Evolutionary conservation across 176 grass and related monocot species (phyloP).

Genomic region (Melocanna baccifera): DNA sequence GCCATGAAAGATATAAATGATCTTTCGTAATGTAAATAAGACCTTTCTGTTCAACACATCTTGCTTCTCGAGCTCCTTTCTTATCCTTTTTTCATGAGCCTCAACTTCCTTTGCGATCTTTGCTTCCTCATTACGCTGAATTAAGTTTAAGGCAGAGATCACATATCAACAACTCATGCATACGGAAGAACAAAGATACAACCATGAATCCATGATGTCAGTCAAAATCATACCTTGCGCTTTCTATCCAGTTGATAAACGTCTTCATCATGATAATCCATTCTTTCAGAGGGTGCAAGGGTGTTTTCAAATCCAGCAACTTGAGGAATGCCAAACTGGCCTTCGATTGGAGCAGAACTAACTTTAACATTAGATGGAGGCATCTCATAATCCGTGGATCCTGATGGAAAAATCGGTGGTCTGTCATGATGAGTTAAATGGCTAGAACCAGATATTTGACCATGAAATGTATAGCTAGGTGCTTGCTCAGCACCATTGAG

Average conservation of each 20-base stretch:
- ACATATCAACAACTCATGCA: constrained; percentile 15
- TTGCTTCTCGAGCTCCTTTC: constrained; percentile 94
- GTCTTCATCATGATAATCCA: constrained; percentile 61
- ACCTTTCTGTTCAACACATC: constrained; percentile 95
- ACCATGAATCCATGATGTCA: not conserved
- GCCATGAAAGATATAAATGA: constrained; percentile 8
- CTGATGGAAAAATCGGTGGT: constrained; percentile 27
- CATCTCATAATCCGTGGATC: constrained; percentile 54
- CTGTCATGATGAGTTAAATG: constrained; percentile 58
- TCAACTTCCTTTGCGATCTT: constrained; percentile 93
- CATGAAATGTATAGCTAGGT: constrained; percentile 58
- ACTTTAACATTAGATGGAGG: constrained; percentile 46
- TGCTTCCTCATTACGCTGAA: constrained; percentile 72
- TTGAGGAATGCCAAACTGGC: constrained; percentile 48
- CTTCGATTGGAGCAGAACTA: constrained; percentile 41
- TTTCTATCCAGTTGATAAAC: constrained; percentile 69
- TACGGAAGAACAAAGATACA: not conserved
- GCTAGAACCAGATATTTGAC: constrained; percentile 58
- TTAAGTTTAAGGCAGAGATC: constrained; percentile 7
- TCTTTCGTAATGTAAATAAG: constrained; percentile 23
- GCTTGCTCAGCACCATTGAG: constrained; percentile 57
- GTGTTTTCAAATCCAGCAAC: constrained; percentile 49
- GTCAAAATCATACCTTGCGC: constrained; percentile 58
- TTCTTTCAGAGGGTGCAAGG: constrained; percentile 51
- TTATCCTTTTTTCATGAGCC: constrained; percentile 82